Evolutionary conservation across 768 basidiomycete genomes (phyloP).

Genomic region (Baorangia bicolor): DNA sequence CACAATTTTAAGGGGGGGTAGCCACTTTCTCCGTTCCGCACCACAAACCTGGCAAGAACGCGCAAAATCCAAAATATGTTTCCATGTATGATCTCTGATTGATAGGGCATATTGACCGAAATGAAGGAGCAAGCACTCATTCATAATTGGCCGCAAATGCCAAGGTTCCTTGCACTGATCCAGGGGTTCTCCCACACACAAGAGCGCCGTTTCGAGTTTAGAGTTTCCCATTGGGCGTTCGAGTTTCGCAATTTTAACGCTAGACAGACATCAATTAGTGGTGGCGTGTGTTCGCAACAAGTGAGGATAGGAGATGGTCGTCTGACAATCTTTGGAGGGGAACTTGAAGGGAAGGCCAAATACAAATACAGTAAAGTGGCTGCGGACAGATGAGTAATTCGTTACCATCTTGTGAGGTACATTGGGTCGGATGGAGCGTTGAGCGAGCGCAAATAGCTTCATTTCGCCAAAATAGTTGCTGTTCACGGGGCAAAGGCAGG

Average conservation of each 20-base stretch:
- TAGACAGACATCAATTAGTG: background rate
- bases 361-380: conserved; percentile 9
- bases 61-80: background rate
- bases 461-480: conserved; percentile 25
- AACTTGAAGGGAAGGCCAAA: background rate
- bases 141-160: background rate
- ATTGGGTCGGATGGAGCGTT: conserved; percentile 18
- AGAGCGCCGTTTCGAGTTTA: background rate
- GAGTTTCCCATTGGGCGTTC: background rate
- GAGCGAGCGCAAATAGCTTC: conserved; percentile 18
- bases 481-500: conserved; percentile 7
- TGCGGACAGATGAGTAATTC: conserved; percentile 24
- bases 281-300: background rate
- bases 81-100: background rate
- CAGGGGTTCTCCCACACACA: background rate
- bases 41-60: background rate
- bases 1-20: background rate
- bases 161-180: background rate
- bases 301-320: background rate
- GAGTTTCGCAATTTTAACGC: background rate
- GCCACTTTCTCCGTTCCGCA: background rate
- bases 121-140: conserved; percentile 9
- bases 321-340: background rate
- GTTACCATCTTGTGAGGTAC: conserved; percentile 24
- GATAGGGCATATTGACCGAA: conserved; percentile 2